These are phyloP conservation scores for Jimgerdemannia flammicorona DNA, from an alignment of 192 early-diverging fungal genomes.

Conservation along the genomic window DNA sequence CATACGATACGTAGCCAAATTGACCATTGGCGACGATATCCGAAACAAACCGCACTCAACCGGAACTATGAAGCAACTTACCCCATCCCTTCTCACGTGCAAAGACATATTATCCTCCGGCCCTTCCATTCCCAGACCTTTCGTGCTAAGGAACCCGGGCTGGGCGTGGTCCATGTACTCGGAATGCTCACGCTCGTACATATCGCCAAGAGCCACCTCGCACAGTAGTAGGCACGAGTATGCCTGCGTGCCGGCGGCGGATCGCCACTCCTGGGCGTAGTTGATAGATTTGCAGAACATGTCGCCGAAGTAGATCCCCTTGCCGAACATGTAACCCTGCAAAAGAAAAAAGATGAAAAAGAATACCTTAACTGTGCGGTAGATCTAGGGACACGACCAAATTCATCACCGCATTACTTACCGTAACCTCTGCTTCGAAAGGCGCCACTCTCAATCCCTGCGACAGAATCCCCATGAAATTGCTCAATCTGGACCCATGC, in stretches of 20 bases:
- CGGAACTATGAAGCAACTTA: background rate
- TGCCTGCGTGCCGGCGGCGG: constrained; percentile 21
- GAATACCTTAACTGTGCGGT: background rate
- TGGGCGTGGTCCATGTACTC: constrained; percentile 39
- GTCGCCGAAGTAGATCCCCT: constrained; percentile 84
- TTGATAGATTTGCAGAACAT: constrained; percentile 70
- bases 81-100: constrained; percentile 17
- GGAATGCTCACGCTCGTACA: constrained; percentile 31
- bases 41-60: too few relatives aligned
- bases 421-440: constrained; percentile 8
- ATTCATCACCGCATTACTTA: constrained; percentile 3
- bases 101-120: constrained; percentile 48
- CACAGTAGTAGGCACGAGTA: constrained; percentile 67
- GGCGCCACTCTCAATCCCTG: constrained; percentile 29
- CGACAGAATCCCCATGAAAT: constrained; percentile 49
- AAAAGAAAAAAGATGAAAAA: background rate
- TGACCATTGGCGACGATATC: too few relatives aligned
- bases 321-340: constrained; percentile 70
- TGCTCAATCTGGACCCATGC: constrained; percentile 76
- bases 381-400: background rate
- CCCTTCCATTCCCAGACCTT: constrained; percentile 53
- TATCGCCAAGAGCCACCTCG: constrained; percentile 73
- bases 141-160: constrained; percentile 52
- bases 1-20: too few relatives aligned
- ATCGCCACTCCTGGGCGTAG: constrained; percentile 52